phyloP scores from a whole-genome alignment of 2,329 filamentous ascomycete species.

The Elsinoe ampelina region DNA sequence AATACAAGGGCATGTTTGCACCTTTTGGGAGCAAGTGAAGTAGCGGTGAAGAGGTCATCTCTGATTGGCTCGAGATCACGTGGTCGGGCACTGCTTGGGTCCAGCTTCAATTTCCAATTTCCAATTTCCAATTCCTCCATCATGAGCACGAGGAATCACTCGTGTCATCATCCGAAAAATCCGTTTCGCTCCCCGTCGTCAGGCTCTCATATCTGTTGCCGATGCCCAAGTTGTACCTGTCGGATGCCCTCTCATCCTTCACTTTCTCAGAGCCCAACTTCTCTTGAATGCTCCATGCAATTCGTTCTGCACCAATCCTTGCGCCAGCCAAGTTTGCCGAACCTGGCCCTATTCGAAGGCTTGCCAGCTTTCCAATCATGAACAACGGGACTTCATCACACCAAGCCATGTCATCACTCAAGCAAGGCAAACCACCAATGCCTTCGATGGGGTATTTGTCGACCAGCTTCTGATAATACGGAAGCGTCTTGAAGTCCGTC shows the following conservation, averaged over 20 bases:
- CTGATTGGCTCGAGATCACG: background rate
- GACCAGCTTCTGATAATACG: conserved; percentile 52
- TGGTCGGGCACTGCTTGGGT: background rate
- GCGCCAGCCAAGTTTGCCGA: conserved; percentile 67
- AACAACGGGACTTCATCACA: conserved; percentile 62
- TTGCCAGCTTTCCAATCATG: conserved; percentile 58
- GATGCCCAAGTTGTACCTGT: conserved; percentile 31
- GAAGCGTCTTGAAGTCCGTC: conserved; percentile 51
- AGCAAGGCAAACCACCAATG: conserved; percentile 58
- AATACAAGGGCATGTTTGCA: background rate
- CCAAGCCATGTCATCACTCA: conserved; percentile 73
- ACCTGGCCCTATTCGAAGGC: conserved; percentile 59
- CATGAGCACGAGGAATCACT: conserved; percentile 2
- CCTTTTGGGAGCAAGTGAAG: background rate
- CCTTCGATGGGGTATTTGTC: conserved; percentile 51
- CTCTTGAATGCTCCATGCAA: conserved; percentile 61
- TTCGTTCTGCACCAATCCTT: conserved; percentile 61
- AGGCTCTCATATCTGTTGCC: conserved; percentile 35
- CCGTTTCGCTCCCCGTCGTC: conserved; percentile 11
- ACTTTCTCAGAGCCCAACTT: conserved; percentile 31
- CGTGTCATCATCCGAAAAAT: conserved; percentile 9
- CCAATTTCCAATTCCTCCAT: background rate
- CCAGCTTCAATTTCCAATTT: background rate
- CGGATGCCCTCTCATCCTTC: conserved; percentile 20
- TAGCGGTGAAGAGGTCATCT: conserved; percentile 4